A percentile compares a stretch with the other conserved stretches of the same genome.
Evolutionary conservation across 306 rosid species (phyloP).

Genomic region (Dicorynia guianensis): DNA sequence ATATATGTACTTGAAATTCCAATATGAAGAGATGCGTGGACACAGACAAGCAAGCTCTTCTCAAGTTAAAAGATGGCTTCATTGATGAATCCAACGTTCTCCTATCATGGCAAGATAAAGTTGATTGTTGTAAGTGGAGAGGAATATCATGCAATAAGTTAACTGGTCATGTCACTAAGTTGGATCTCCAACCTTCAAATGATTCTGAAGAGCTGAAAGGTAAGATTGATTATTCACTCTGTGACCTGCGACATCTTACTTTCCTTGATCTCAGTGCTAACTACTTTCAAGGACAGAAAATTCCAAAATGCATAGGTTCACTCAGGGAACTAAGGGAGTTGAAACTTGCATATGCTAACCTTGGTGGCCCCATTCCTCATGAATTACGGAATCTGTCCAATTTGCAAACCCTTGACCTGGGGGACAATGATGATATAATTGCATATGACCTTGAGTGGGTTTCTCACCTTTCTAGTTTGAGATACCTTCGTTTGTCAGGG

Average conservation of each 20-base stretch:
- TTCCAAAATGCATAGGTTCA: slow-evolving; percentile 48
- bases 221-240: too few species aligned
- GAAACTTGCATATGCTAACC: too few species aligned
- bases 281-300: neutral
- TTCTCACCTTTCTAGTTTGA: slow-evolving; percentile 40
- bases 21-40: neutral
- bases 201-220: too few species aligned
- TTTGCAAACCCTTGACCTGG: slow-evolving; percentile 4
- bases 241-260: too few species aligned
- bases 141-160: slow-evolving; percentile 37
- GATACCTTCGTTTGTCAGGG: neutral
- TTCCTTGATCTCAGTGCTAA: neutral
- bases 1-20: neutral
- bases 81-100: neutral
- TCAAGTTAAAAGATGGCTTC: slow-evolving; percentile 7
- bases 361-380: slow-evolving; percentile 23
- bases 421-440: rapidly evolving
- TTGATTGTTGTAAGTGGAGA: slow-evolving; percentile 39
- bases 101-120: slow-evolving; percentile 19
- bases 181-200: slow-evolving; percentile 12
- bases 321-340: slow-evolving; percentile 27
- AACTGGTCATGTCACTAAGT: slow-evolving; percentile 25
- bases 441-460: slow-evolving; percentile 38
- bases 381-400: slow-evolving; percentile 29
- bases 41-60: slow-evolving; percentile 28